These are phyloP conservation scores for Fragilaria radians DNA, from an alignment of 108 stramenopile species.

Conservation along the genomic window DNA sequence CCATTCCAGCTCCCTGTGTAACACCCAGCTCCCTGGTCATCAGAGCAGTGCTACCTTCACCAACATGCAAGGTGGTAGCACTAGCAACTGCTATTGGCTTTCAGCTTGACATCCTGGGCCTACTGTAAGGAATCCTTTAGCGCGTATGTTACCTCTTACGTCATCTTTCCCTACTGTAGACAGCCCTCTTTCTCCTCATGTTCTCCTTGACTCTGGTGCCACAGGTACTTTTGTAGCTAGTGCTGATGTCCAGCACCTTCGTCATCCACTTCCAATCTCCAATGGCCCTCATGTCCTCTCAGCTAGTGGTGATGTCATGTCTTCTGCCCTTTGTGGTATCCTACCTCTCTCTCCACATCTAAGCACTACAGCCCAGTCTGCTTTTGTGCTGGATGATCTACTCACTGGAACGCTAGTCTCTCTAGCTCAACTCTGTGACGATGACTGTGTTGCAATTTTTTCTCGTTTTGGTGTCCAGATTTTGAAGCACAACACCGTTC, in stretches of 20 bases:
- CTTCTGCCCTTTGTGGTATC: not conserved
- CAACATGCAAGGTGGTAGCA: not conserved
- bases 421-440: constrained; percentile 15
- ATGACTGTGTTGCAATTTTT: constrained; percentile 11
- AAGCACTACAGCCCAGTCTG: not conserved
- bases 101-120: not conserved
- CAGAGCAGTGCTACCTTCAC: constrained; percentile 4
- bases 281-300: not conserved
- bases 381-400: not conserved
- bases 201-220: not conserved
- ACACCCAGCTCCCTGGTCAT: constrained; percentile 7
- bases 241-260: not conserved
- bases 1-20: constrained; percentile 15
- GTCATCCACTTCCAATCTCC: not conserved
- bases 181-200: not conserved
- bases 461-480: constrained; percentile 1
- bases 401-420: not conserved
- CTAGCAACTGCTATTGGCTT: not conserved
- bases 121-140: not conserved
- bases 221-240: not conserved
- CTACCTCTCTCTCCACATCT: not conserved
- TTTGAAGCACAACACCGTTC: not conserved
- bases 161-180: not conserved
- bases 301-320: not conserved
- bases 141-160: not conserved